Conservation (phyloP, 2,329 filamentous ascomycete species). For the Coniochaeta sp. region DNA sequence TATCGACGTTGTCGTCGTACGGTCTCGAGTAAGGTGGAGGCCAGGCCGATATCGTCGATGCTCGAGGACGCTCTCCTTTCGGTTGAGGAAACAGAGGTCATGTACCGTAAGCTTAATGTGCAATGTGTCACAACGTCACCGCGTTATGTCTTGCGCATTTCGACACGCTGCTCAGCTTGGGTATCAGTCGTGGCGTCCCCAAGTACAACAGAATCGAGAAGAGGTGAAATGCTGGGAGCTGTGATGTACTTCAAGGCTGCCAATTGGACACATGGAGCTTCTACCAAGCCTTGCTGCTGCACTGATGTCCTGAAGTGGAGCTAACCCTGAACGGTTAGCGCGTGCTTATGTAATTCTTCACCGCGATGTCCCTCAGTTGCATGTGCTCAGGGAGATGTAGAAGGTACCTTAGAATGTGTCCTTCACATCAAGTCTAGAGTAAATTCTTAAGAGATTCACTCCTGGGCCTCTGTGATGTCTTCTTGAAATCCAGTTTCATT, state of each 20-base stretch:
- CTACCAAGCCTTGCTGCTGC: background rate
- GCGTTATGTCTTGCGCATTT: background rate
- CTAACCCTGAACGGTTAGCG: background rate
- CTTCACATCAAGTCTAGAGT: too few species aligned
- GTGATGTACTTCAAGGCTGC: background rate
- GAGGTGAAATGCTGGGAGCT: background rate
- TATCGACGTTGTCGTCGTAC: too few species aligned
- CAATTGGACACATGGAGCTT: conserved; percentile 2
- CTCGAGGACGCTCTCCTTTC: background rate
- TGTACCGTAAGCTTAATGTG: background rate
- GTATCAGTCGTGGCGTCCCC: background rate
- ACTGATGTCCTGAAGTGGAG: background rate
- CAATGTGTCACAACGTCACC: background rate
- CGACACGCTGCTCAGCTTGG: background rate
- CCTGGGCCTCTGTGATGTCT: too few species aligned
- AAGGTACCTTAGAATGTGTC: too few species aligned
- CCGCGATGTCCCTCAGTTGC: too few species aligned
- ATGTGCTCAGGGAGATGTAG: too few species aligned
- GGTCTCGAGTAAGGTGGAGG: background rate
- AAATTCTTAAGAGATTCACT: too few species aligned
- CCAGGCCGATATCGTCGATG: background rate
- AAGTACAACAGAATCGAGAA: background rate
- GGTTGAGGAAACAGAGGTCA: background rate
- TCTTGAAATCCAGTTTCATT: too few species aligned
- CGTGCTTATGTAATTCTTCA: background rate